These are phyloP conservation scores for Apocynum venetum DNA, from an alignment of 257 asterid species.

Conservation along the genomic window DNA sequence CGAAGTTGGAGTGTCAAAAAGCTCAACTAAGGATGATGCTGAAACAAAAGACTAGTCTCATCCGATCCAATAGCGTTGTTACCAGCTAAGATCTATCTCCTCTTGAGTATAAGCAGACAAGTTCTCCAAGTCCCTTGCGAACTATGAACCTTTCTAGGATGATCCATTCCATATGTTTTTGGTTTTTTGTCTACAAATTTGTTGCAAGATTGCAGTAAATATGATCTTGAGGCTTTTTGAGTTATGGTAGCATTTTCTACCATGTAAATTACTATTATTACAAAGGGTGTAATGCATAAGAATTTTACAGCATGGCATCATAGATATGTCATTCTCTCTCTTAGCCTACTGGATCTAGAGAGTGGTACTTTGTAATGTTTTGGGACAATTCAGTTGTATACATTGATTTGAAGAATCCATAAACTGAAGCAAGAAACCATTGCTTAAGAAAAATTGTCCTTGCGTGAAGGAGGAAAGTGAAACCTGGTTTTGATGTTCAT, in stretches of 20 bases:
- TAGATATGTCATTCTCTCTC: neutral
- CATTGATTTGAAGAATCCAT: neutral
- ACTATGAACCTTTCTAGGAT: neutral
- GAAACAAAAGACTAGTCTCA: constrained; percentile 44
- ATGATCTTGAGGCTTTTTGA: neutral
- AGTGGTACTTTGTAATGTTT: neutral
- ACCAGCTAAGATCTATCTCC: constrained; percentile 27
- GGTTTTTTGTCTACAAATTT: no score
- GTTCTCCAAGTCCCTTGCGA: neutral
- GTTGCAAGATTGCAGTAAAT: constrained; percentile 9
- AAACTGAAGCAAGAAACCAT: neutral
- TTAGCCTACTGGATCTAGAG: neutral
- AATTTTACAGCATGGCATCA: neutral
- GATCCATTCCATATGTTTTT: neutral
- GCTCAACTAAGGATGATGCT: constrained; percentile 68
- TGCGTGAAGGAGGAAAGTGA: neutral
- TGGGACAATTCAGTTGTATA: neutral
- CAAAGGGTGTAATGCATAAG: neutral
- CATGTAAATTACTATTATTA: neutral
- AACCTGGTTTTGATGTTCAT: neutral
- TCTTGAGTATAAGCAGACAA: neutral
- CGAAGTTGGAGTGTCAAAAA: constrained; percentile 72
- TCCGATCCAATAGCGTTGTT: constrained; percentile 38
- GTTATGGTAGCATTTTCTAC: neutral
- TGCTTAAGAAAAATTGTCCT: neutral